Evolutionary conservation across 208 protist genomes (phyloP), one percentile per base, ranked within the genome.

Genomic region (Trypanosoma avium): DNA sequence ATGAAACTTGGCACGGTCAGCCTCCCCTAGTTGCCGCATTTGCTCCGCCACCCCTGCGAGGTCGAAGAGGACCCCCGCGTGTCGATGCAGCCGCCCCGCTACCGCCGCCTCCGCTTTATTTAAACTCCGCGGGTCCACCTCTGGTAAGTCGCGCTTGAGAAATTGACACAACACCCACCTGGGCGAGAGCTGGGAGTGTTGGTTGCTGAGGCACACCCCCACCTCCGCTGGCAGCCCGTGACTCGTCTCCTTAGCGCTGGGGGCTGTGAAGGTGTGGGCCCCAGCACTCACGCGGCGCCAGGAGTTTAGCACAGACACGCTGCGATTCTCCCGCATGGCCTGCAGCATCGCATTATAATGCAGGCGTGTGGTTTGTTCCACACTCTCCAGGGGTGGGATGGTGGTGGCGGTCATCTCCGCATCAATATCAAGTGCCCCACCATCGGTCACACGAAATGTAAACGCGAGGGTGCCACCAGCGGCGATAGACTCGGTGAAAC

Each of bases 351-450:
- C 67, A 40, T 67, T 81, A 74, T 73, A 86, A 50, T 89, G 82
- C 42, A 85, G 56, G 33, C 65, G 79, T 19, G 53, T 61, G 27
- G 77, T 54, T 26, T 80, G 53, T 17, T 35, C 38, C 29, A 77
- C 52, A 40, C 49, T 61, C 4, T 66, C 46, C 70, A 83, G 58
- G 6, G 79, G 70, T 24, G 75, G 75, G 24, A 75, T 77, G 21
- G 46, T 67, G 19, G 62, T 79, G 43, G 76, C 69, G 33, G 45
- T 70, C 73, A 90, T 70, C 33, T 60, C 56, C 19, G 65, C 83
- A 46, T 89, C 79, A 22, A 93, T 69, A 60, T 93, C 84, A 47
- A 90, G 83, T 22, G 75, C 62, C 24, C 86, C 86, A 53, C 86
- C 86, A 64, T 87, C 73, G 10, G 79, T 86, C 60, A 93, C 86